A percentile compares a stretch with the other conserved stretches of the same genome.
Evolutionary conservation across 2,329 filamentous ascomycete species (phyloP).

Genomic region (Stagonosporopsis tanaceti): DNA sequence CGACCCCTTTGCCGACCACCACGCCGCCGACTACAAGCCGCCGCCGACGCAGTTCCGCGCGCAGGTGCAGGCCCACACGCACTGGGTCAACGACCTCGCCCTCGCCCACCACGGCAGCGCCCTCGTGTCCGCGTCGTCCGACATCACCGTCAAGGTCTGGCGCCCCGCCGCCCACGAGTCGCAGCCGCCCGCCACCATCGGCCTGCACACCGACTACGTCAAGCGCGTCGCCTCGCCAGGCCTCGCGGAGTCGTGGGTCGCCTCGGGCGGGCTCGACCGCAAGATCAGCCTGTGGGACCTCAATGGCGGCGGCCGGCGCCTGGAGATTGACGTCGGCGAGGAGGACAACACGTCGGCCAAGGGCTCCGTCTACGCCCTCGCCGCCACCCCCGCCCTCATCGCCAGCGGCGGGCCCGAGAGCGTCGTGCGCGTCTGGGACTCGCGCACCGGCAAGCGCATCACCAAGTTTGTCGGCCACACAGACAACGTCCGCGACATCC

Average conservation of each 20-base stretch:
- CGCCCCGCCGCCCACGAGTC: conserved; percentile 72
- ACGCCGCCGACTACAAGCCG: conserved; percentile 44
- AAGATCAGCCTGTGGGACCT: conserved; percentile 95
- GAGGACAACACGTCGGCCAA: conserved; percentile 84
- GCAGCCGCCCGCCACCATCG: conserved; percentile 79
- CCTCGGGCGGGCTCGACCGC: conserved; percentile 90
- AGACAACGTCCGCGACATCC: conserved; percentile 88
- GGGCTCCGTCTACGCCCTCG: conserved; percentile 92
- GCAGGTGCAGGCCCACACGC: conserved; percentile 83
- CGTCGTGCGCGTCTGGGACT: conserved; percentile 90
- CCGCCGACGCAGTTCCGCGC: conserved; percentile 64
- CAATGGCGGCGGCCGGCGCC: conserved; percentile 81
- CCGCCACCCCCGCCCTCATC: conserved; percentile 79
- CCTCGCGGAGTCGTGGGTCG: conserved; percentile 80
- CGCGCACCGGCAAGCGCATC: conserved; percentile 84
- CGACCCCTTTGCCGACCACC: conserved; percentile 52
- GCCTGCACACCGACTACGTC: conserved; percentile 94
- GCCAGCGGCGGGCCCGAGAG: conserved; percentile 95
- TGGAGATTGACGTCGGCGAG: conserved; percentile 85
- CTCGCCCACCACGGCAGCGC: conserved; percentile 80
- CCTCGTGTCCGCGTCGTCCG: conserved; percentile 90
- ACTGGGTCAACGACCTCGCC: conserved; percentile 94
- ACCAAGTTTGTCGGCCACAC: conserved; percentile 98
- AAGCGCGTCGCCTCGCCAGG: conserved; percentile 88
- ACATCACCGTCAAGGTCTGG: conserved; percentile 93